Percentiles rank a stretch among this genome's conserved stretches.
Evolutionary conservation across 768 basidiomycete species (phyloP).

Genomic region (Gloeophyllum trabeum): DNA sequence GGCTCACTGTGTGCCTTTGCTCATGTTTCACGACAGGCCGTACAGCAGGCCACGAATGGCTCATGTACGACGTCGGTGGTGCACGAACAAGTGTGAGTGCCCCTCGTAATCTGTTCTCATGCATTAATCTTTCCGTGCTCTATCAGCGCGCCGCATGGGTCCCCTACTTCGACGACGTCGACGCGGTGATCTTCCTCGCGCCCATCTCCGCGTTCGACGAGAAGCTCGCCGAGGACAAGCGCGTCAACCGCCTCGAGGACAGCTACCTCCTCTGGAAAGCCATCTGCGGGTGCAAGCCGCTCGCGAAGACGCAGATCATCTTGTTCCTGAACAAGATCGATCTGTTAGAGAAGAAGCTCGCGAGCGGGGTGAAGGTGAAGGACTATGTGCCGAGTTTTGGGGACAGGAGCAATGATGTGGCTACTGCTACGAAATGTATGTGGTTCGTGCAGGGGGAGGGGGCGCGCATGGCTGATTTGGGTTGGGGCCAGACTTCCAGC

Average conservation of each 20-base stretch:
- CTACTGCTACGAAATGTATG: slow-evolving; percentile 63
- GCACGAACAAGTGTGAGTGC: slow-evolving; percentile 31
- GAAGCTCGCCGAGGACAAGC: slow-evolving; percentile 54
- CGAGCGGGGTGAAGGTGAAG: slow-evolving; percentile 50
- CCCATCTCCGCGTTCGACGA: slow-evolving; percentile 63
- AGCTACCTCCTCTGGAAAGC: slow-evolving; percentile 63
- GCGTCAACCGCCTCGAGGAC: slow-evolving; percentile 65
- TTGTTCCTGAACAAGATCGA: slow-evolving; percentile 69
- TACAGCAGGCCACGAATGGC: slow-evolving; percentile 61
- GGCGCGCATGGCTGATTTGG: slow-evolving; percentile 3
- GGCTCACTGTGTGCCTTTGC: neutral
- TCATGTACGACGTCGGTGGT: slow-evolving; percentile 79
- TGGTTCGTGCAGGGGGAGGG: slow-evolving; percentile 5
- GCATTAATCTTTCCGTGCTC: neutral
- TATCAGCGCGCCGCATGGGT: slow-evolving; percentile 50
- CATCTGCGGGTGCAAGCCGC: slow-evolving; percentile 51
- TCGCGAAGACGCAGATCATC: slow-evolving; percentile 52
- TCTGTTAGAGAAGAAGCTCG: slow-evolving; percentile 61
- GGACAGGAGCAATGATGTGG: slow-evolving; percentile 57
- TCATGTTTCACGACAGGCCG: slow-evolving; percentile 24
- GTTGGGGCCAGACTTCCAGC: slow-evolving; percentile 51
- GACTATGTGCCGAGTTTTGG: slow-evolving; percentile 68
- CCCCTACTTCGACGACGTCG: slow-evolving; percentile 70
- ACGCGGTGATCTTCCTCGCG: slow-evolving; percentile 77
- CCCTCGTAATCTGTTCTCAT: neutral